phyloP scores from a whole-genome alignment of 148 eudicot genomes.

The Linanthus parryae region DNA sequence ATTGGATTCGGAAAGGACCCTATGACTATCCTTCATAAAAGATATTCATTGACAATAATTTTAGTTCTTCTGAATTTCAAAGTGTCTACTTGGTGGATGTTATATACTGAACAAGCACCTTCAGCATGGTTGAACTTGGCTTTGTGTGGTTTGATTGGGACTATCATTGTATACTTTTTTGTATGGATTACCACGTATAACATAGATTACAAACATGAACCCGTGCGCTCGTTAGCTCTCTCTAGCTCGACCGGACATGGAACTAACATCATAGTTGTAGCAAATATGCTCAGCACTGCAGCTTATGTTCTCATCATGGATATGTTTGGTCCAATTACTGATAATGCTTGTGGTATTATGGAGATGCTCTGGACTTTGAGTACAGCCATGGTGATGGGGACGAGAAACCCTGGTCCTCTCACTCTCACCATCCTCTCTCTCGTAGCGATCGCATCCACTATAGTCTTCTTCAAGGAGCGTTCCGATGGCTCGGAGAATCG shows the following conservation, averaged over 20 bases:
- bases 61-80: constrained; percentile 83
- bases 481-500: constrained; percentile 81
- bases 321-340: constrained; percentile 98
- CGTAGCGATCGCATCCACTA: constrained; percentile 51
- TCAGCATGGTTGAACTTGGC: constrained; percentile 91
- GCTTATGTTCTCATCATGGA: constrained; percentile 96
- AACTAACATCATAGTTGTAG: constrained; percentile 90
- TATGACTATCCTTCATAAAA: constrained; percentile 82
- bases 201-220: constrained; percentile 93
- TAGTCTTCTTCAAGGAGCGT: constrained; percentile 78
- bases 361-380: no score
- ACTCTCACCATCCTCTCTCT: no score
- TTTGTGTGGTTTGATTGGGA: constrained; percentile 88
- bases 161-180: constrained; percentile 70
- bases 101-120: constrained; percentile 95
- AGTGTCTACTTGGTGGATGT: constrained; percentile 89
- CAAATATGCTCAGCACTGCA: constrained; percentile 96
- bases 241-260: constrained; percentile 92
- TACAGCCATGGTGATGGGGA: no score
- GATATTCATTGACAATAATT: constrained; percentile 75
- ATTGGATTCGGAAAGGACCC: constrained; percentile 63
- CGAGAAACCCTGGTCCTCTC: no score
- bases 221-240: constrained; percentile 83
- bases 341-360: constrained; percentile 96
- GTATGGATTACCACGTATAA: constrained; percentile 87